Evolutionary conservation across 1,284 basidiomycete genomes (phyloP).

Genomic region (Leccinum fuscescens): DNA sequence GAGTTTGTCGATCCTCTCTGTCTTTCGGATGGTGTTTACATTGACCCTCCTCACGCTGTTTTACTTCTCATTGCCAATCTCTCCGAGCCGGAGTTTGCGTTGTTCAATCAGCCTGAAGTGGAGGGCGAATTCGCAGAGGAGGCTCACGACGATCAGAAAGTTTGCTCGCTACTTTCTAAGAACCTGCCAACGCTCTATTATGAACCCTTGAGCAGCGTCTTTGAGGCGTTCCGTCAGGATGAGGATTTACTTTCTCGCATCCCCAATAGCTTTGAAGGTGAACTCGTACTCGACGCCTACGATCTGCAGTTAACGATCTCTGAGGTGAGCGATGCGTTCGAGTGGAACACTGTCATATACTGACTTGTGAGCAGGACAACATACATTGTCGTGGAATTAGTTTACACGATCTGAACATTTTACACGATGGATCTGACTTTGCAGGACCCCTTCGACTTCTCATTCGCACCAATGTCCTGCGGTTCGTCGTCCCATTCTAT

Average conservation of each 20-base stretch:
- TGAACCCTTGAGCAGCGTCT: constrained; percentile 64
- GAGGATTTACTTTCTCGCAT: constrained; percentile 44
- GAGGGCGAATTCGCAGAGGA: constrained; percentile 28
- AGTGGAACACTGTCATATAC: neutral
- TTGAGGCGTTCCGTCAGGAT: constrained; percentile 66
- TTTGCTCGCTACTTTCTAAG: constrained; percentile 48
- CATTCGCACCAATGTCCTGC: constrained; percentile 48
- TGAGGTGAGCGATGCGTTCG: constrained; percentile 50
- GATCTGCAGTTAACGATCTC: constrained; percentile 62
- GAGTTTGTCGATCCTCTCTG: constrained; percentile 52
- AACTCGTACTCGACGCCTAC: constrained; percentile 65
- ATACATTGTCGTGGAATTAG: constrained; percentile 68
- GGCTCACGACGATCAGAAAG: constrained; percentile 15
- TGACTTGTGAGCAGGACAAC: constrained; percentile 56
- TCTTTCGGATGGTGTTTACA: constrained; percentile 68
- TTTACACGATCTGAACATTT: constrained; percentile 67
- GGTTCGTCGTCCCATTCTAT: constrained; percentile 69
- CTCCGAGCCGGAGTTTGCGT: constrained; percentile 43
- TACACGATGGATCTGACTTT: constrained; percentile 66
- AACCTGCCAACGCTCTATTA: constrained; percentile 68
- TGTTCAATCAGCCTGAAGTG: constrained; percentile 54
- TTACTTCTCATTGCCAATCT: constrained; percentile 49
- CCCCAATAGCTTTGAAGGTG: constrained; percentile 51
- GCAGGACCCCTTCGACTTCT: constrained; percentile 63
- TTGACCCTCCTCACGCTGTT: constrained; percentile 73